Percentiles rank a stretch among this genome's conserved stretches.
Evolutionary conservation across 352 stramenopile species (phyloP).

Genomic region (Bremia lactucae): DNA sequence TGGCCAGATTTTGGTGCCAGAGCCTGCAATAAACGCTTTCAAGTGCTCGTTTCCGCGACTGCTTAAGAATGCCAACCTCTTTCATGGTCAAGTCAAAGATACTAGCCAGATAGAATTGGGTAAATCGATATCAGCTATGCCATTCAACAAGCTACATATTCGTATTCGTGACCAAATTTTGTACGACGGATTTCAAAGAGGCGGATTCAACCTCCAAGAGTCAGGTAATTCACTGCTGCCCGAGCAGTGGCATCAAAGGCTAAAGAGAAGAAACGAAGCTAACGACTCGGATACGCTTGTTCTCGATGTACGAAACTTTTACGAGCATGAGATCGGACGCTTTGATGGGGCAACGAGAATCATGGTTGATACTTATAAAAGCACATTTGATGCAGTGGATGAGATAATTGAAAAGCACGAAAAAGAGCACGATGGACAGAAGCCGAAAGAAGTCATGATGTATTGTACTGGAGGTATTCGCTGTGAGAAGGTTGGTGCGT

Average conservation of each 20-base stretch:
- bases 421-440: conserved; percentile 26
- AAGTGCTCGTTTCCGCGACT: conserved; percentile 17
- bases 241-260: conserved; percentile 31
- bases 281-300: conserved; percentile 23
- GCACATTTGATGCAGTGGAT: conserved; percentile 43
- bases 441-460: conserved; percentile 41
- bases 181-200: conserved; percentile 65
- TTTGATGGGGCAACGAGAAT: conserved; percentile 46
- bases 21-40: conserved; percentile 38
- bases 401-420: conserved; percentile 30
- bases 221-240: conserved; percentile 11
- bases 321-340: conserved; percentile 50
- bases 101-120: background rate
- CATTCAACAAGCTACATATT: conserved; percentile 81
- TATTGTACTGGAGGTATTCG: conserved; percentile 60
- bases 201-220: conserved; percentile 16
- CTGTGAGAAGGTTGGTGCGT: conserved; percentile 58
- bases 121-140: conserved; percentile 6
- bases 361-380: conserved; percentile 53
- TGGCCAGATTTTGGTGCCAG: conserved; percentile 89
- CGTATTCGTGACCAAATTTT: conserved; percentile 85
- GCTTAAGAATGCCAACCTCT: conserved; percentile 14
- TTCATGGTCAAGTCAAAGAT: conserved; percentile 22
- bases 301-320: conserved; percentile 49
- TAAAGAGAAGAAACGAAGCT: conserved; percentile 21